Conservation (phyloP, 192 early-diverging fungal species). For the Backusella parvicylindrica region DNA sequence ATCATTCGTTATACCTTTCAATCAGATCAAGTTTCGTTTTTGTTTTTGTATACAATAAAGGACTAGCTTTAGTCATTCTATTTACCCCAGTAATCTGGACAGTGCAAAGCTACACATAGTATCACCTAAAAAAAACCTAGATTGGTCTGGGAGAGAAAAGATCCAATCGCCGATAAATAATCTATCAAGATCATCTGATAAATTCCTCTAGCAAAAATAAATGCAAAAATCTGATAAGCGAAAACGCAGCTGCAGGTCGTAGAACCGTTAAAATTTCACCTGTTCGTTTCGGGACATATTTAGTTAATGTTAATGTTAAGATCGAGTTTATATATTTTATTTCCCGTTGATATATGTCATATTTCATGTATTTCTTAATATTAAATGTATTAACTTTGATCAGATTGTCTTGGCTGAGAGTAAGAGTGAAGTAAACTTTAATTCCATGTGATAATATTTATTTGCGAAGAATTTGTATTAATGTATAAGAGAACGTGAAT, state of each 20-base stretch:
- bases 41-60: neutral
- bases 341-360: neutral
- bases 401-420: neutral
- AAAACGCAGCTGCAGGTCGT: neutral
- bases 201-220: neutral
- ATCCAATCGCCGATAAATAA: neutral
- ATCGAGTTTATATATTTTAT: neutral
- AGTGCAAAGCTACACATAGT: neutral
- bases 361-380: neutral
- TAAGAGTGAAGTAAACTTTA: neutral
- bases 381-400: neutral
- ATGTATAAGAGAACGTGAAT: neutral
- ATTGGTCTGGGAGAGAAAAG: neutral
- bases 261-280: neutral
- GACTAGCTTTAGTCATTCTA: neutral
- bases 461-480: neutral
- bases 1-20: too few species aligned
- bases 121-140: neutral
- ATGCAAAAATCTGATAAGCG: neutral
- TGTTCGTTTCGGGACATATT: neutral
- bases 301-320: neutral
- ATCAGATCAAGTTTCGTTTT: neutral
- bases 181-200: slow-evolving; percentile 6
- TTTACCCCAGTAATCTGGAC: neutral
- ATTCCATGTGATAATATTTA: neutral